These are phyloP conservation scores for Lophiotrema nucula DNA, from an alignment of 495 filamentous ascomycete species.

Conservation along the genomic window DNA sequence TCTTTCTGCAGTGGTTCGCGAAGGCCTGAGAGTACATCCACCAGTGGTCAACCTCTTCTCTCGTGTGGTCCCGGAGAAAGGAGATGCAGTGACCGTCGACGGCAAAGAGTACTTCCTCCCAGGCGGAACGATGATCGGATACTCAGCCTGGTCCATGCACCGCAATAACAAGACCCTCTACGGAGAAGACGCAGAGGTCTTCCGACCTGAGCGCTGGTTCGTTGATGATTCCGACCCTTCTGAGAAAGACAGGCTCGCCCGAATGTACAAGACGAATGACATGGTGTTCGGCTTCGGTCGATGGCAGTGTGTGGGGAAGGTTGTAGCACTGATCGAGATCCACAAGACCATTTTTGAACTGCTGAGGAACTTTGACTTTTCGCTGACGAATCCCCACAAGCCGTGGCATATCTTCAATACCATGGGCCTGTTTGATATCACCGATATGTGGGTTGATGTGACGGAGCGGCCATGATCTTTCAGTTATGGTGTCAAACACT, in stretches of 20 bases:
- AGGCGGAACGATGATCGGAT: conserved; percentile 29
- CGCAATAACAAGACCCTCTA: conserved; percentile 33
- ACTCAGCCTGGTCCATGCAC: conserved; percentile 40
- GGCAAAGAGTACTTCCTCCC: conserved; percentile 37
- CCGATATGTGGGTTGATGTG: conserved; percentile 29
- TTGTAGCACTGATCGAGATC: conserved; percentile 28
- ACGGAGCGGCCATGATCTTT: conserved; percentile 21
- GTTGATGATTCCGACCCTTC: conserved; percentile 13
- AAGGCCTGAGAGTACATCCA: conserved; percentile 32
- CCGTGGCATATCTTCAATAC: conserved; percentile 42
- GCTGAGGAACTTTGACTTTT: conserved; percentile 55
- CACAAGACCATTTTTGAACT: conserved; percentile 38
- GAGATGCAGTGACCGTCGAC: conserved; percentile 38
- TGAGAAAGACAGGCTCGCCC: conserved; percentile 22
- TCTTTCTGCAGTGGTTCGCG: conserved; percentile 25
- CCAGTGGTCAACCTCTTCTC: conserved; percentile 29
- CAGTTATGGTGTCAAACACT: not conserved
- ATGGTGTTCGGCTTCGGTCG: conserved; percentile 31
- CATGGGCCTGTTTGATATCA: conserved; percentile 23
- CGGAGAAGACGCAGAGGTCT: conserved; percentile 36
- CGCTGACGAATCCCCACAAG: conserved; percentile 48
- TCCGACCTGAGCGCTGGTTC: conserved; percentile 33
- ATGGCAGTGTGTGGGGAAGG: conserved; percentile 28
- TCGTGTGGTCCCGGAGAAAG: conserved; percentile 21
- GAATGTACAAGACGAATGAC: conserved; percentile 29